These are phyloP conservation scores for Geoglossum glabrum DNA, from an alignment of 495 filamentous ascomycete species.

Conservation along the genomic window DNA sequence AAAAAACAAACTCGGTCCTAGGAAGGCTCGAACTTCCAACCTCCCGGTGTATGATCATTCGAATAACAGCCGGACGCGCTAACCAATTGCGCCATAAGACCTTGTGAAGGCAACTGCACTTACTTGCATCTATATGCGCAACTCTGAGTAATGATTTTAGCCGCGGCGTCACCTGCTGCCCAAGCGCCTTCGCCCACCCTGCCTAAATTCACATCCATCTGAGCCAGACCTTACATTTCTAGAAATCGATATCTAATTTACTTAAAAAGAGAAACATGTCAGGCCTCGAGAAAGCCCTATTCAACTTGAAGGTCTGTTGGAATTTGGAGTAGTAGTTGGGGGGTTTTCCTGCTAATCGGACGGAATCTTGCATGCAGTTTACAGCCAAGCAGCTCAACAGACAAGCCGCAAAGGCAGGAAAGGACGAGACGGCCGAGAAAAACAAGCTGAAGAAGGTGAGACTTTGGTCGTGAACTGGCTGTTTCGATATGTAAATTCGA, in stretches of 20 bases:
- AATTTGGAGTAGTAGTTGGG: not conserved
- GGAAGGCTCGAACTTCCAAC: slow-evolving; percentile 3
- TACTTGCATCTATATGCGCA: not conserved
- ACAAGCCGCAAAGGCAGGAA: slow-evolving; percentile 61
- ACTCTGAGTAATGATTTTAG: not conserved
- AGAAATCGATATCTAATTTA: not conserved
- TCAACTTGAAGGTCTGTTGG: slow-evolving; percentile 37
- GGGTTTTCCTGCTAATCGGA: not conserved
- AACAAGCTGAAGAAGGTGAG: slow-evolving; percentile 61
- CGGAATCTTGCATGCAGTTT: slow-evolving; percentile 30
- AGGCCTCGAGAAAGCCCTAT: slow-evolving; percentile 41
- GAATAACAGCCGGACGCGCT: slow-evolving; percentile 5
- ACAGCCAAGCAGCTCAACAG: slow-evolving; percentile 67
- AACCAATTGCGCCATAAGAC: slow-evolving; percentile 5
- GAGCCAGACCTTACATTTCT: not conserved
- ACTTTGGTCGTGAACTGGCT: not conserved
- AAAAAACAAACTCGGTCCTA: not conserved
- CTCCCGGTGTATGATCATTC: not conserved
- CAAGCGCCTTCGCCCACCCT: not conserved
- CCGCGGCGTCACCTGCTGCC: not conserved
- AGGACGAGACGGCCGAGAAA: slow-evolving; percentile 65
- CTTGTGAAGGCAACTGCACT: not conserved
- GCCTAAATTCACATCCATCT: not conserved
- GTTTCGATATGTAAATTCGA: not conserved
- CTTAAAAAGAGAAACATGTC: slow-evolving; percentile 22